phyloP scores from a whole-genome alignment of 768 basidiomycete genomes.

The Hypholoma sublateritium region DNA sequence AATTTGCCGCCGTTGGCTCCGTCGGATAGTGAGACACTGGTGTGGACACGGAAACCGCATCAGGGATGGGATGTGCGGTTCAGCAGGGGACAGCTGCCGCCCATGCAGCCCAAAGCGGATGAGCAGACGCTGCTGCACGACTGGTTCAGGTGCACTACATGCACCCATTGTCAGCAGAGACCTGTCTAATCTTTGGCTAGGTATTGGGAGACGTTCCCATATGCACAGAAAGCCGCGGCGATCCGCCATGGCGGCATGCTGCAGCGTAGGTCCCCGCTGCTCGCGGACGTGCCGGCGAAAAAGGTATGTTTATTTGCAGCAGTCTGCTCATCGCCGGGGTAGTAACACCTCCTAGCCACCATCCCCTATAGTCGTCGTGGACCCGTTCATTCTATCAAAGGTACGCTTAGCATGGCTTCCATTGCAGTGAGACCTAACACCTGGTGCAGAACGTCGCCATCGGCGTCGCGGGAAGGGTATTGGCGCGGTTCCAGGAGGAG shows the following conservation, averaged over 20 bases:
- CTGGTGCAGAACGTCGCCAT: constrained; percentile 4
- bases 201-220: constrained; percentile 46
- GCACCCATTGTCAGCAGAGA: neutral
- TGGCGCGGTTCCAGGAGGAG: neutral
- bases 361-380: neutral
- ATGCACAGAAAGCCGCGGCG: constrained; percentile 28
- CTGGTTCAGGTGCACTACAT: constrained; percentile 44
- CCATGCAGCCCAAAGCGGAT: neutral
- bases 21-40: constrained; percentile 18
- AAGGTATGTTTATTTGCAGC: neutral
- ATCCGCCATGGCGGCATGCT: constrained; percentile 42
- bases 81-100: neutral
- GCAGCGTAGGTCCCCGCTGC: neutral
- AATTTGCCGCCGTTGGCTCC: constrained; percentile 16
- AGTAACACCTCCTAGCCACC: neutral
- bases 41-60: constrained; percentile 27
- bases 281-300: neutral
- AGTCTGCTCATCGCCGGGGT: neutral
- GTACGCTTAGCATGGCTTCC: constrained; percentile 1
- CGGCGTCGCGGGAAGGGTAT: neutral
- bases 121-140: constrained; percentile 24
- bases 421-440: constrained; percentile 6
- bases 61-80: constrained; percentile 31
- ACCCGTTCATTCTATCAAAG: constrained; percentile 6
- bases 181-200: constrained; percentile 25